Conservation (phyloP, 371 early-diverging fungal species). For the Catenaria anguillulae region DNA sequence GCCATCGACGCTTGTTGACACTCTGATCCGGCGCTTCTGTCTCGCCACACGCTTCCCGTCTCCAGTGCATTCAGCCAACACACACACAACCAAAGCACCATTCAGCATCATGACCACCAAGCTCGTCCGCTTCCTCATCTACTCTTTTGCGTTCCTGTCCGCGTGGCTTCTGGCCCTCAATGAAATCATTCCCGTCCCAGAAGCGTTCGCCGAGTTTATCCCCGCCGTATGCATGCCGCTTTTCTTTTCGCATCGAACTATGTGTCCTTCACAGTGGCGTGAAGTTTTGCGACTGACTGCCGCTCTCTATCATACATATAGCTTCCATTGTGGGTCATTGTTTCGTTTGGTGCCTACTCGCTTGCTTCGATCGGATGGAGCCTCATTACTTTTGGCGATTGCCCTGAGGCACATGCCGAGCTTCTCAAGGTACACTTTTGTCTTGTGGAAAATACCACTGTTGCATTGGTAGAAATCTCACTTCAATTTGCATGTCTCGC, state of each 20-base stretch:
- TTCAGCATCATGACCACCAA: neutral
- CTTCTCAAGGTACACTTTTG: constrained; percentile 18
- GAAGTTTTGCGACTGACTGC: too few species aligned
- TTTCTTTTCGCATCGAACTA: too few species aligned
- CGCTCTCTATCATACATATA: constrained; percentile 7
- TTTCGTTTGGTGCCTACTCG: constrained; percentile 27
- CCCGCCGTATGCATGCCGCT: neutral
- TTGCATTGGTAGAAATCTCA: too few species aligned
- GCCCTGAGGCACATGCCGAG: constrained; percentile 20
- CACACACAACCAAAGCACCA: neutral
- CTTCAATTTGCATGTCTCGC: neutral
- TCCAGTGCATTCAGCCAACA: too few species aligned
- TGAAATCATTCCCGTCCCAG: neutral
- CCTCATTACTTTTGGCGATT: constrained; percentile 26
- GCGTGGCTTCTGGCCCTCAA: neutral
- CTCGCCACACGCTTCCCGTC: too few species aligned
- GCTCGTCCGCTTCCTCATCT: neutral
- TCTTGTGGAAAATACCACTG: too few species aligned
- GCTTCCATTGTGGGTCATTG: constrained; percentile 26
- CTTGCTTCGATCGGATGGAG: constrained; percentile 22
- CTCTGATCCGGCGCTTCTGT: too few species aligned
- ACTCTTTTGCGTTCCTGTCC: neutral
- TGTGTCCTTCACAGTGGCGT: too few species aligned
- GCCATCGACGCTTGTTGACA: too few species aligned
- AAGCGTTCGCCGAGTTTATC: neutral